Evolutionary conservation across 306 rosid species (phyloP), one percentile per base, ranked within the genome.

Genomic region (Quercus alba): DNA sequence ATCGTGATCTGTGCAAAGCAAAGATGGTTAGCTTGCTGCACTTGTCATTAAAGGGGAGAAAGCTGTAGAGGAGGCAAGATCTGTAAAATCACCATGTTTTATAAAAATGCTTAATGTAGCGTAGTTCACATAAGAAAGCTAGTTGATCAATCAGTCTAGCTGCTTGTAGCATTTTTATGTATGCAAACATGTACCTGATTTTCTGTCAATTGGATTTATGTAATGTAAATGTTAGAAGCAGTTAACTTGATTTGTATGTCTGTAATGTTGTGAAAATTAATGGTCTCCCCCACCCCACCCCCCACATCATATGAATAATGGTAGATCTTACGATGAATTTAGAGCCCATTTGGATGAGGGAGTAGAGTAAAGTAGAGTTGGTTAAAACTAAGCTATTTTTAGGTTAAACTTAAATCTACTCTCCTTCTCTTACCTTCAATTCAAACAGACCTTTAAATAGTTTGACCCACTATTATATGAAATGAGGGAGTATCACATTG

Each of bases 371-470:
- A 7, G 46, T 38, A 41, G 0, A 8, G 46, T 41, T 8, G 12
- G 3, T 1, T 41, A 41, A 41, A 41, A 41, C 0, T 41, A 41
- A 7, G 3, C 0, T 41, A 41, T 8, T 41, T 41, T 41, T 41
- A 0, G 1, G 12, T 8, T 3, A 41, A 41, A 8, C 7, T 0
- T 41, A 41, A 41, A 3, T 41, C 0, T 41, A 8, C 3, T 41
- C 11, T 38, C 2, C 0, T 0, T 6, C 2, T 0, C 0, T 38
- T 38, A 0, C 1, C 0, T 1, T 41, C 46, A 41, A 41, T 41
- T 8, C 12, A 8, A 41, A 8, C 1, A 8, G 3, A 8, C 3
- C 1, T 41, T 41, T 41, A 41, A 41, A 8, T 7, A 41, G 12
- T 41, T 41, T 8, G 46, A 8, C 3, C 3, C 3, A 41, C 46